Evolutionary conservation across 495 filamentous ascomycete genomes (phyloP).

Genomic region (Penicillium waksmanii): DNA sequence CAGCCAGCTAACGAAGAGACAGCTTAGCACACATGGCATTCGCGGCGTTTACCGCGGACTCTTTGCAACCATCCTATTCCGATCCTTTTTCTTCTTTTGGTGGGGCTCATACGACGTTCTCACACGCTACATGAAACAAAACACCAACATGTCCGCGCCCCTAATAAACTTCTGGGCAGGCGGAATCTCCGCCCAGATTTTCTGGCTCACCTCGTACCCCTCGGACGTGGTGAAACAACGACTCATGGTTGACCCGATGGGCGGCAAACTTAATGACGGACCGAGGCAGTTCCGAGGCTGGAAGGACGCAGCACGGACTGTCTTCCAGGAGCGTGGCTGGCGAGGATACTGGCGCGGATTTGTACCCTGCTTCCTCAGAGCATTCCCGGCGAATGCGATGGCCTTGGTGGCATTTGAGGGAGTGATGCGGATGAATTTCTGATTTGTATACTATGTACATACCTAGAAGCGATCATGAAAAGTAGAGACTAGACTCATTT

Average conservation of each 20-base stretch:
- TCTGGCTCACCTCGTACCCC: constrained; percentile 91
- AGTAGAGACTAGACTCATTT: background rate
- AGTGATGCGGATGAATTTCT: constrained; percentile 68
- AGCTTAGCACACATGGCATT: constrained; percentile 68
- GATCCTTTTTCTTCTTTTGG: constrained; percentile 96
- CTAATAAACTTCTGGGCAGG: constrained; percentile 97
- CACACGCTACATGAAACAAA: constrained; percentile 63
- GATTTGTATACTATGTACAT: background rate
- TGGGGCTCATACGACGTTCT: constrained; percentile 92
- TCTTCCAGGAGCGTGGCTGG: constrained; percentile 73
- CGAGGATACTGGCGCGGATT: constrained; percentile 94
- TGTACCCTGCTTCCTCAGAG: constrained; percentile 86
- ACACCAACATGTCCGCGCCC: constrained; percentile 74
- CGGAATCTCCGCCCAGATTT: constrained; percentile 86
- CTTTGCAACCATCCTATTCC: constrained; percentile 81
- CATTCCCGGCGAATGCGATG: constrained; percentile 96
- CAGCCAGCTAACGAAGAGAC: constrained; percentile 6
- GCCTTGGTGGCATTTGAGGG: constrained; percentile 92
- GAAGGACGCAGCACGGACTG: constrained; percentile 76
- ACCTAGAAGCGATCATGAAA: background rate
- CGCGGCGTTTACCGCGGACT: constrained; percentile 83
- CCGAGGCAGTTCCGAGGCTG: constrained; percentile 71
- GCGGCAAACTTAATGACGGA: constrained; percentile 68
- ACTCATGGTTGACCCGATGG: constrained; percentile 94
- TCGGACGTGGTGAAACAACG: constrained; percentile 95